phyloP scores from a whole-genome alignment of 2,329 filamentous ascomycete genomes.

The Leptographium flavum region DNA sequence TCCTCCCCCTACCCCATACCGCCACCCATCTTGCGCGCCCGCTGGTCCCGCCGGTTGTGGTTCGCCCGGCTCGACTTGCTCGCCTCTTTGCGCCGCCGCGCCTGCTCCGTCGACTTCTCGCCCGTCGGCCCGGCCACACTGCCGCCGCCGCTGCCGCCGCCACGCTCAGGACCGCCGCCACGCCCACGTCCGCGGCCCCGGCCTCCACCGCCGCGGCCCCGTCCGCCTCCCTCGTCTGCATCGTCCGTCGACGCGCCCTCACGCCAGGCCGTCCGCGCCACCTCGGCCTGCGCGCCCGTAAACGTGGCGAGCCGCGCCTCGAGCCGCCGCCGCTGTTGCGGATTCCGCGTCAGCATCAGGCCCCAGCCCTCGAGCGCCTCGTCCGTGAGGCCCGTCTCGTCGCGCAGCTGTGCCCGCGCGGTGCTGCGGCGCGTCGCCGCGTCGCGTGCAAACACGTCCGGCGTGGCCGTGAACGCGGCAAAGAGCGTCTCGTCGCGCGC shows the following conservation, averaged over 20 bases:
- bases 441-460: conserved; percentile 57
- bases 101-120: conserved; percentile 57
- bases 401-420: conserved; percentile 48
- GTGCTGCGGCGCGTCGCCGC: conserved; percentile 52
- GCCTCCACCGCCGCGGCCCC: conserved; percentile 8
- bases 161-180: conserved; percentile 23
- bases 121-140: conserved; percentile 50
- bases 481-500: conserved; percentile 47
- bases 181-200: neutral
- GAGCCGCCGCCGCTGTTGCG: conserved; percentile 51
- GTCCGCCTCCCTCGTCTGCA: conserved; percentile 44
- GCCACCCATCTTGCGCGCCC: conserved; percentile 50
- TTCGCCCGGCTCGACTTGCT: conserved; percentile 73
- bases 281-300: conserved; percentile 47
- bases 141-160: conserved; percentile 32
- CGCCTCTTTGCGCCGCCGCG: conserved; percentile 64
- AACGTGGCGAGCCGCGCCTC: conserved; percentile 57
- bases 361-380: conserved; percentile 92
- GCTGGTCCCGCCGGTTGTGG: conserved; percentile 65
- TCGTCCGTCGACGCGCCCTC: conserved; percentile 34
- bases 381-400: conserved; percentile 77
- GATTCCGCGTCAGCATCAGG: conserved; percentile 66
- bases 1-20: conserved; percentile 15
- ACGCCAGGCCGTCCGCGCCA: conserved; percentile 54
- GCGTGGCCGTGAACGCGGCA: conserved; percentile 50